A percentile compares a stretch with the other conserved stretches of the same genome.
Conservation (phyloP, 108 stramenopile genomes). For the Skeletonema marinoi region DNA sequence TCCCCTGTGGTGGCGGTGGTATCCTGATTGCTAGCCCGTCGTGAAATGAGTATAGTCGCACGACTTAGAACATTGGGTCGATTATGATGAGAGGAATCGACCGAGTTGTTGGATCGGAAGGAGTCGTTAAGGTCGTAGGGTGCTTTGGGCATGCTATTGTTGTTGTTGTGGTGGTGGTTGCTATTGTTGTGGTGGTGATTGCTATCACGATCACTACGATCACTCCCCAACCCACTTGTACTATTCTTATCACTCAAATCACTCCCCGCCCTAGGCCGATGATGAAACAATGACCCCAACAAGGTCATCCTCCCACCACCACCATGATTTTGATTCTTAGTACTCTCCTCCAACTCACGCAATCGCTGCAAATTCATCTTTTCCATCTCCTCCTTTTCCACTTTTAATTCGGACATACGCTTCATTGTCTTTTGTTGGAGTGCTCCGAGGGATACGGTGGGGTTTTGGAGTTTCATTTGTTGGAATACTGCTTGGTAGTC, state of each 20-base stretch:
- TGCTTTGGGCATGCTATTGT: not conserved
- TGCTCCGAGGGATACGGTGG: constrained; percentile 19
- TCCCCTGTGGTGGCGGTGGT: not conserved
- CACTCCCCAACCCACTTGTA: not conserved
- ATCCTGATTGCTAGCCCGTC: not conserved
- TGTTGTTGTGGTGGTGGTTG: not conserved
- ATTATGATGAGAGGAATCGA: not conserved
- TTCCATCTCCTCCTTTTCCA: constrained; percentile 8
- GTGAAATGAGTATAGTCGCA: not conserved
- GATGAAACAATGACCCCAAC: not conserved
- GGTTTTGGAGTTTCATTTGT: constrained; percentile 26
- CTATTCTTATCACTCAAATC: not conserved
- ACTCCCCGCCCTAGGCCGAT: not conserved
- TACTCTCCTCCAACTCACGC: not conserved
- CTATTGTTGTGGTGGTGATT: not conserved
- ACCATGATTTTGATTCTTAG: not conserved
- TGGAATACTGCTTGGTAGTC: constrained; percentile 40
- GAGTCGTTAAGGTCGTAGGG: not conserved
- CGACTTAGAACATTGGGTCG: not conserved
- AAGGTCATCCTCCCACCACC: not conserved
- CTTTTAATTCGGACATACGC: constrained; percentile 18
- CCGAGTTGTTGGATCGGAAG: not conserved
- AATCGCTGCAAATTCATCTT: not conserved
- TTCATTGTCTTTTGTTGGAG: constrained; percentile 33
- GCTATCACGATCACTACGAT: not conserved